These are phyloP conservation scores for Hymenoscyphus albidus DNA, from an alignment of 2,329 filamentous ascomycete species.

Conservation along the genomic window DNA sequence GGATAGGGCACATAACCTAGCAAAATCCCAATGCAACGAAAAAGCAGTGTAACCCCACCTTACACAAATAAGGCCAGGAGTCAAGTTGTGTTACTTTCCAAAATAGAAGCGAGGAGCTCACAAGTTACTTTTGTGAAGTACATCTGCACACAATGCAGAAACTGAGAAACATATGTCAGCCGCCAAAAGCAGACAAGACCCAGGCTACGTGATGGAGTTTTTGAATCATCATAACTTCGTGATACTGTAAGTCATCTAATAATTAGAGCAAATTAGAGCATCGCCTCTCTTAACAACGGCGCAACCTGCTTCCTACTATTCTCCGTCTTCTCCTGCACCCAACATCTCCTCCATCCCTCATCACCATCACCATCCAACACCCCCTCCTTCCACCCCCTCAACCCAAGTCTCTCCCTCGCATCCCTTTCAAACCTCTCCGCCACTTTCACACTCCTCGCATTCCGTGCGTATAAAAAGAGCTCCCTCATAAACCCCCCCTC, in stretches of 20 bases:
- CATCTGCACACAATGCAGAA: not conserved
- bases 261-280: not conserved
- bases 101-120: not conserved
- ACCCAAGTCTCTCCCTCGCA: constrained; percentile 46
- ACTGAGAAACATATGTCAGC: not conserved
- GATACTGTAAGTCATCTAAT: not conserved
- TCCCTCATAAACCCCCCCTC: constrained; percentile 59
- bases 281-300: constrained; percentile 57
- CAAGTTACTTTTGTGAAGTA: not conserved
- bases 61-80: not conserved
- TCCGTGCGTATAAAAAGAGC: constrained; percentile 62
- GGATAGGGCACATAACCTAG: not conserved
- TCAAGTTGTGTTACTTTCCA: not conserved
- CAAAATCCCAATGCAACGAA: not conserved
- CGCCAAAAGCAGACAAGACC: not conserved
- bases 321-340: constrained; percentile 61
- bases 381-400: constrained; percentile 53
- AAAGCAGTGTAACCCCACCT: not conserved
- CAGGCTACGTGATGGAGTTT: not conserved
- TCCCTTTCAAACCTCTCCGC: constrained; percentile 51
- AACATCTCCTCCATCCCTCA: constrained; percentile 53
- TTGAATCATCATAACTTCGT: constrained; percentile 3
- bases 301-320: constrained; percentile 67
- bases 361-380: constrained; percentile 41
- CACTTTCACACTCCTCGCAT: constrained; percentile 45